Evolutionary conservation across 169 alveolate genomes (phyloP).

Genomic region (Eimeria sp.): DNA sequence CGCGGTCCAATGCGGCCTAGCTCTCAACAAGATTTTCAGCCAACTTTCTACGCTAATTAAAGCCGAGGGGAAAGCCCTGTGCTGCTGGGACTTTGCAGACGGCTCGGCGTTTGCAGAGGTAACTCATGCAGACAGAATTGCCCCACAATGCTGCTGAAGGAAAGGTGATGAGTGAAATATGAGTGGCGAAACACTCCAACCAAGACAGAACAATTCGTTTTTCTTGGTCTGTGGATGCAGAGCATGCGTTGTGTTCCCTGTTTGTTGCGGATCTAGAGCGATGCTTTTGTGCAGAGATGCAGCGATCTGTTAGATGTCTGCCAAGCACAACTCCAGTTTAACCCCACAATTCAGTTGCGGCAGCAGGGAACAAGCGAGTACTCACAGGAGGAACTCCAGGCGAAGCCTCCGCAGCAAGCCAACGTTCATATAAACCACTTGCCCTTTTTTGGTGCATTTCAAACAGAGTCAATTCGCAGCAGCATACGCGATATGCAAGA

Average conservation of each 20-base stretch:
- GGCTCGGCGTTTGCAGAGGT: conserved; percentile 96
- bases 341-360: conserved; percentile 89
- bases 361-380: background rate
- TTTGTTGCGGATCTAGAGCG: conserved; percentile 85
- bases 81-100: conserved; percentile 93
- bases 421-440: conserved; percentile 1
- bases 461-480: conserved; percentile 93
- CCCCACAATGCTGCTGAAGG: background rate
- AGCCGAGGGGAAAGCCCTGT: conserved; percentile 86
- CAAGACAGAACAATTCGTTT: background rate
- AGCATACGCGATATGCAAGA: conserved; percentile 92
- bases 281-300: conserved; percentile 98
- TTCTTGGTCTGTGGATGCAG: background rate
- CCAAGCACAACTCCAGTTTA: conserved; percentile 95
- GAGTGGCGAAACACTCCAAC: no score
- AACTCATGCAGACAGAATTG: background rate
- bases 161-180: background rate
- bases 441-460: conserved; percentile 93
- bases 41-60: conserved; percentile 89
- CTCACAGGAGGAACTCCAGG: background rate
- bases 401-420: background rate
- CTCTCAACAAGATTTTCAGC: conserved; percentile 94
- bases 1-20: conserved; percentile 94
- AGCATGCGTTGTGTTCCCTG: background rate
- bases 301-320: conserved; percentile 96